Percentiles rank a stretch among this genome's conserved stretches.
These are phyloP conservation scores for Cryptomeria japonica DNA, from an alignment of 75 land plant species.

Conservation along the genomic window DNA sequence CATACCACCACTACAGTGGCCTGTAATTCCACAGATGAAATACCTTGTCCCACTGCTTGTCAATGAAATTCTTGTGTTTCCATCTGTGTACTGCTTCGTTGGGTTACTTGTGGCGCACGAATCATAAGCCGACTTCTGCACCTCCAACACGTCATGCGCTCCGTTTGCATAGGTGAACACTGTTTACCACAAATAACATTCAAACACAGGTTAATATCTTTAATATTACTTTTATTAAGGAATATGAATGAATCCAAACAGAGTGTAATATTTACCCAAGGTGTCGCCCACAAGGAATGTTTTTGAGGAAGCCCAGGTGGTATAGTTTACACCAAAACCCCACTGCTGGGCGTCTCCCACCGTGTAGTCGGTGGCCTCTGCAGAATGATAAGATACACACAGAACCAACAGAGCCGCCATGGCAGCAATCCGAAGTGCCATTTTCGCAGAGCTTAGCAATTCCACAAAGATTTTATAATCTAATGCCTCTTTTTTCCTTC, in stretches of 20 bases:
- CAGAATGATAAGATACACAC: not conserved
- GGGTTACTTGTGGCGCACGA: not conserved
- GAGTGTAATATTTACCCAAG: slow-evolving; percentile 20
- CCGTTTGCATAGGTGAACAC: too few species aligned
- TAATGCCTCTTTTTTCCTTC: too few species aligned
- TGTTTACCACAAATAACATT: too few species aligned
- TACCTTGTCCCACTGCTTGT: slow-evolving; percentile 23
- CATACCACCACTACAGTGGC: slow-evolving; percentile 14
- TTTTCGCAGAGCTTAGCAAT: too few species aligned
- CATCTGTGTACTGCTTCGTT: not conserved
- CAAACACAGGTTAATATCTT: too few species aligned
- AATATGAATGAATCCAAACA: too few species aligned
- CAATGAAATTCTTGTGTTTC: slow-evolving; percentile 17
- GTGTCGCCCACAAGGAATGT: slow-evolving; percentile 44
- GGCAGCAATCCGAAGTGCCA: not conserved
- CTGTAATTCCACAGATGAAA: slow-evolving; percentile 41
- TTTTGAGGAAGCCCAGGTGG: slow-evolving; percentile 43
- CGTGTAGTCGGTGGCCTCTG: slow-evolving; percentile 33
- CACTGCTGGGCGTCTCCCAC: slow-evolving; percentile 52
- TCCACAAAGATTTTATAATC: too few species aligned
- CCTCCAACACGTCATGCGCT: too few species aligned
- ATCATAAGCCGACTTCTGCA: too few species aligned
- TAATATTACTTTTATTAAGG: too few species aligned
- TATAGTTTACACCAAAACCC: slow-evolving; percentile 31
- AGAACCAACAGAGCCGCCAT: not conserved